These are phyloP conservation scores for Ceratobasidium sp. DNA, from an alignment of 1,284 basidiomycete species.

Conservation along the genomic window DNA sequence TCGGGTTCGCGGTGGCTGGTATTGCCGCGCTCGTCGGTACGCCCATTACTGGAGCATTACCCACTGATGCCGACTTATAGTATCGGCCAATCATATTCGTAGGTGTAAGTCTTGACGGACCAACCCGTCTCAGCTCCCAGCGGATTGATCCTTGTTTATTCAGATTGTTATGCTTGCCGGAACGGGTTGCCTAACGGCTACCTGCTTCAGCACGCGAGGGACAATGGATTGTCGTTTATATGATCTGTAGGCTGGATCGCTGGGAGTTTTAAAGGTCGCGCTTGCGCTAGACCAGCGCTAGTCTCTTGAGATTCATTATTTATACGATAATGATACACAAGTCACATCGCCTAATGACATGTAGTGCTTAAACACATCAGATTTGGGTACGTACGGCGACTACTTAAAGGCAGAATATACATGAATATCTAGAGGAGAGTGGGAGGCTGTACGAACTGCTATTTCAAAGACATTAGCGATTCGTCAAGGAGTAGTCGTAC, in stretches of 20 bases:
- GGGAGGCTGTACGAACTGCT: too few species aligned
- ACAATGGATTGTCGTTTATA: conserved; percentile 17
- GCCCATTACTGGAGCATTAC: conserved; percentile 42
- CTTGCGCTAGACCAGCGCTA: too few species aligned
- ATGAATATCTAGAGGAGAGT: too few species aligned
- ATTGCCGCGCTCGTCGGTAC: conserved; percentile 35
- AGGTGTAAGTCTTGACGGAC: conserved; percentile 10
- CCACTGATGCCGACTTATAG: conserved; percentile 28
- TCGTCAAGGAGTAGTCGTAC: too few species aligned
- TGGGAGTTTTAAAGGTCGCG: background rate
- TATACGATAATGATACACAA: too few species aligned
- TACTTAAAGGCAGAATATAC: too few species aligned
- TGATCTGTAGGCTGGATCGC: background rate
- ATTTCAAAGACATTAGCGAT: too few species aligned
- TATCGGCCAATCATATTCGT: conserved; percentile 33
- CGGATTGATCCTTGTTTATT: background rate
- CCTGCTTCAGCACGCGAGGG: conserved; percentile 9
- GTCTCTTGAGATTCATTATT: too few species aligned
- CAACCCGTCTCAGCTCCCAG: background rate
- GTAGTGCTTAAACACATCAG: too few species aligned
- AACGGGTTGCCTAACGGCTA: background rate
- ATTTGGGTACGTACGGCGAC: too few species aligned
- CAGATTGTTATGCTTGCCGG: conserved; percentile 34
- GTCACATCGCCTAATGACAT: too few species aligned
- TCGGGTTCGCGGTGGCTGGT: conserved; percentile 36